Conservation (phyloP, 225 moss, liverwort and hornwort genomes). For the Takakia lepidozioides region DNA sequence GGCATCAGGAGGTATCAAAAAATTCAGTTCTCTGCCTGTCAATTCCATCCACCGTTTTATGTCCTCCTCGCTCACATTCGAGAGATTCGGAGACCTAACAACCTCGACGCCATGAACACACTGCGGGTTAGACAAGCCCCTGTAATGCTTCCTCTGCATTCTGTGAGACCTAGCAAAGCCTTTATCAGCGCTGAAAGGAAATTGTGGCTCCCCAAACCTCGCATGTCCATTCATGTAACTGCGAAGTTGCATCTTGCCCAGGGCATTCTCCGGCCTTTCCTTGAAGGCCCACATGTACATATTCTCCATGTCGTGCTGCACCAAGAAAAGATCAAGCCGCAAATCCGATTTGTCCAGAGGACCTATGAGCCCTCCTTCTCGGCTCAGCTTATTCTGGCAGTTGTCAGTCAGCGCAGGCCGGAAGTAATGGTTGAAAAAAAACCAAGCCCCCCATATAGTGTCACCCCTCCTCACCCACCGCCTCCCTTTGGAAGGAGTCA, state of each 20-base stretch:
- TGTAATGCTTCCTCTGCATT: slow-evolving; percentile 88
- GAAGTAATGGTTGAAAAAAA: slow-evolving; percentile 81
- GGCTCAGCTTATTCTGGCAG: slow-evolving; percentile 44
- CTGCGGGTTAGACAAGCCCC: slow-evolving; percentile 79
- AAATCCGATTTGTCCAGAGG: slow-evolving; percentile 63
- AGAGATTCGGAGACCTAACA: slow-evolving; percentile 55
- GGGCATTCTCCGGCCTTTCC: slow-evolving; percentile 75
- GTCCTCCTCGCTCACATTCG: slow-evolving; percentile 56
- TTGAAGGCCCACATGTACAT: slow-evolving; percentile 97
- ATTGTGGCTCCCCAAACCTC: slow-evolving; percentile 77
- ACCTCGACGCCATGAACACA: slow-evolving; percentile 85
- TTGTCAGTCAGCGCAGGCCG: slow-evolving; percentile 65
- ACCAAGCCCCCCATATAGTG: slow-evolving; percentile 89
- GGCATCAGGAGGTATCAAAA: slow-evolving; percentile 66
- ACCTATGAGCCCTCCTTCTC: slow-evolving; percentile 37
- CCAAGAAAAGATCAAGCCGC: slow-evolving; percentile 69
- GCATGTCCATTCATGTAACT: slow-evolving; percentile 90
- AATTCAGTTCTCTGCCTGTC: slow-evolving; percentile 70
- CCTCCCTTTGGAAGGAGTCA: slow-evolving; percentile 63
- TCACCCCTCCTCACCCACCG: slow-evolving; percentile 76
- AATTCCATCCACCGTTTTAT: slow-evolving; percentile 81
- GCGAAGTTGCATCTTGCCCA: slow-evolving; percentile 85
- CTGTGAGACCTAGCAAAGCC: slow-evolving; percentile 73
- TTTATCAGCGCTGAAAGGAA: slow-evolving; percentile 78
- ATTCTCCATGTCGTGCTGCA: slow-evolving; percentile 91